A percentile compares a stretch with the other conserved stretches of the same genome.
phyloP scores from a whole-genome alignment of 768 basidiomycete species.

The Tulasnella sp. region DNA sequence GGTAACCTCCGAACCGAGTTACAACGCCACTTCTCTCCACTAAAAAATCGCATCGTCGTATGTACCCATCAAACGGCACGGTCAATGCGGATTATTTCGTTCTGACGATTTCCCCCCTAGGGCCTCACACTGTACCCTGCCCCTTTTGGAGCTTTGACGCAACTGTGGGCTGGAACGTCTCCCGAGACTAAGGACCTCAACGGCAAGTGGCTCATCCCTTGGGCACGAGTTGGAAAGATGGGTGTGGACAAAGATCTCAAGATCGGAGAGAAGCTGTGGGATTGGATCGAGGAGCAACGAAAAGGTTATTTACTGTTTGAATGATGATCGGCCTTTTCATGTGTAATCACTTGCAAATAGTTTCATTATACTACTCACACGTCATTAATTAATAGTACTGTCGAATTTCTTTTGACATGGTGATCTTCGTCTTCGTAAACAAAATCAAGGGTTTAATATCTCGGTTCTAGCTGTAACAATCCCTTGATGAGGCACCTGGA shows the following conservation, averaged over 20 bases:
- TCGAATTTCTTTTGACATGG: too few species aligned
- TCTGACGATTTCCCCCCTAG: neutral
- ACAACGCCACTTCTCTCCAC: constrained; percentile 3
- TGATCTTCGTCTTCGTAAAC: too few species aligned
- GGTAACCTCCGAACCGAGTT: constrained; percentile 19
- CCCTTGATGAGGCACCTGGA: too few species aligned
- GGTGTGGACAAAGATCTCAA: constrained; percentile 27
- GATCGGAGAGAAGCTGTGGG: constrained; percentile 34
- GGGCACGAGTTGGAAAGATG: constrained; percentile 4
- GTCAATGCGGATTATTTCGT: neutral
- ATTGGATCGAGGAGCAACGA: constrained; percentile 39
- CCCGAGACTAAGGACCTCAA: constrained; percentile 13
- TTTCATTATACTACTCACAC: too few species aligned
- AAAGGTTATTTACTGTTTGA: constrained; percentile 15
- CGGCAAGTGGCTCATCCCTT: constrained; percentile 17
- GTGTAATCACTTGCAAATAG: too few species aligned
- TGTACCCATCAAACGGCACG: neutral
- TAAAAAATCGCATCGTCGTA: constrained; percentile 12
- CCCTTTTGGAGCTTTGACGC: constrained; percentile 18
- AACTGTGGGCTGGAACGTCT: constrained; percentile 18
- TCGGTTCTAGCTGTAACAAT: too few species aligned
- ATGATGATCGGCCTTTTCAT: too few species aligned
- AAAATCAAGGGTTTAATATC: too few species aligned
- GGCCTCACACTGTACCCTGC: constrained; percentile 14
- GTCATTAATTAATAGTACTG: too few species aligned